phyloP scores from a whole-genome alignment of 805 yeast species.

The Saccharomycopsis vini region DNA sequence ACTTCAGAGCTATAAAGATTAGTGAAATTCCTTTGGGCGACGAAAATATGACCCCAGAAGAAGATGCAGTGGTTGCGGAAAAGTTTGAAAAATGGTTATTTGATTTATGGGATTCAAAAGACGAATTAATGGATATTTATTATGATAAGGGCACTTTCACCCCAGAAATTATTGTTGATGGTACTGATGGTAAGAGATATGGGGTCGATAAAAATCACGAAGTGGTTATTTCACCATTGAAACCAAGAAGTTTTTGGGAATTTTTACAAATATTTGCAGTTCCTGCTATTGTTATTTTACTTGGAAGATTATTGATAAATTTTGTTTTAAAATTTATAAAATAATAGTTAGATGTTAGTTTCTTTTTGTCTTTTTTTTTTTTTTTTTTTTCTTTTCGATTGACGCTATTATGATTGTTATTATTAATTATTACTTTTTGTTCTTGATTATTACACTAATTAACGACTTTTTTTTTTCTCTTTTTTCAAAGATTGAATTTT shows the following conservation, averaged over 20 bases:
- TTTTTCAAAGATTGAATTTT: no score
- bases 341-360: not conserved
- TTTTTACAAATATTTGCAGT: constrained; percentile 13
- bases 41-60: constrained; percentile 30
- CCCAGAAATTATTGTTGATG: not conserved
- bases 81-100: constrained; percentile 70
- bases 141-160: constrained; percentile 45
- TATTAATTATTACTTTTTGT: no score
- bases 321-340: constrained; percentile 3
- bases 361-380: not conserved
- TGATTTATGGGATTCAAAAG: constrained; percentile 71
- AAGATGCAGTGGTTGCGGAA: constrained; percentile 30
- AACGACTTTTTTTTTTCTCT: not conserved
- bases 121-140: constrained; percentile 54
- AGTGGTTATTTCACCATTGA: constrained; percentile 11
- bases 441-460: no score
- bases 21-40: constrained; percentile 56
- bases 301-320: constrained; percentile 4
- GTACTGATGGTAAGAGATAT: not conserved
- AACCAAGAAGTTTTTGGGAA: constrained; percentile 8
- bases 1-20: constrained; percentile 49
- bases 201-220: constrained; percentile 1
- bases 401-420: not conserved
- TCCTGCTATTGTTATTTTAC: constrained; percentile 6
- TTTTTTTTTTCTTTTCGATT: not conserved